A percentile compares a stretch with the other conserved stretches of the same genome.
Conservation (phyloP, 148 eudicot genomes). For the Camellia granthamiana region DNA sequence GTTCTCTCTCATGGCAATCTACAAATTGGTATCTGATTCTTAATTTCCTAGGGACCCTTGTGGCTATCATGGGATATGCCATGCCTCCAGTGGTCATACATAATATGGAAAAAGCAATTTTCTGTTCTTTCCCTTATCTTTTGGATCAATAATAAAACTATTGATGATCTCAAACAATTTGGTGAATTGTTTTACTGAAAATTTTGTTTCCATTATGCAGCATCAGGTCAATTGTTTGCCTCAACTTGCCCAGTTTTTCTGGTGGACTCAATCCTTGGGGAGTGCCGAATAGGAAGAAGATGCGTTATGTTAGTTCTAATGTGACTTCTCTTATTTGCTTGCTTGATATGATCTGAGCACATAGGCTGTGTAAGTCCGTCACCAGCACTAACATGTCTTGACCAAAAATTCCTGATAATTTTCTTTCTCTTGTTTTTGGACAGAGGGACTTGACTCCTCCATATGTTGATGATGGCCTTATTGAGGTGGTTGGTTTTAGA, state of each 20-base stretch:
- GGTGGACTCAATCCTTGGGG: constrained; percentile 70
- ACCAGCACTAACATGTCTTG: background rate
- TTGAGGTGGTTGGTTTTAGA: constrained; percentile 56
- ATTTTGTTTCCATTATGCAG: constrained; percentile 24
- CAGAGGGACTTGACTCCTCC: constrained; percentile 53
- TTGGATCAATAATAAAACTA: background rate
- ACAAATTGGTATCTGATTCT: background rate
- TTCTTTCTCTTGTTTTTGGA: background rate
- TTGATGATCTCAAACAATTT: background rate
- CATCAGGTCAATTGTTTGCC: constrained; percentile 54
- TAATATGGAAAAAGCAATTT: background rate
- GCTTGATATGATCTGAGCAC: background rate
- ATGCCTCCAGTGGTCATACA: background rate
- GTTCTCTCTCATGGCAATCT: background rate
- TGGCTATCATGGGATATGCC: background rate
- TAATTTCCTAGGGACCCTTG: background rate
- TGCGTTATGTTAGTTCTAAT: constrained; percentile 32
- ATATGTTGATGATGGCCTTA: constrained; percentile 52
- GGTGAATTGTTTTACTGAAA: background rate
- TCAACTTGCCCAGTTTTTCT: constrained; percentile 60
- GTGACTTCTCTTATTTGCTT: background rate
- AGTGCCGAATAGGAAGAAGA: constrained; percentile 37
- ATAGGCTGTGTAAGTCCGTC: background rate
- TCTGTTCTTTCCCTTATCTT: background rate
- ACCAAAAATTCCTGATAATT: background rate